Evolutionary conservation across 1,284 basidiomycete species (phyloP).

Genomic region (Pseudozyma sp.): DNA sequence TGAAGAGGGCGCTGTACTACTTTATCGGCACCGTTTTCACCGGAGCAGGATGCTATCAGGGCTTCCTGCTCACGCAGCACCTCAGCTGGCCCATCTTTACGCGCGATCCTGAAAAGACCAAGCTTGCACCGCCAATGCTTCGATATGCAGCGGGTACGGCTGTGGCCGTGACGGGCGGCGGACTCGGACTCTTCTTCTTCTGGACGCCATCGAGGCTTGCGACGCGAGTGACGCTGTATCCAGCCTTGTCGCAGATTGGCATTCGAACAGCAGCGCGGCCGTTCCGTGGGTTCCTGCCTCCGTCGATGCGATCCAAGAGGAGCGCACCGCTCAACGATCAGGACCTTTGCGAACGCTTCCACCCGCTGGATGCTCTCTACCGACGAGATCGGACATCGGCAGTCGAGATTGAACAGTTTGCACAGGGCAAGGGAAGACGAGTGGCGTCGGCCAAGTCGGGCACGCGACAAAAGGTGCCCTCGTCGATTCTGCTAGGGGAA

Average conservation of each 20-base stretch:
- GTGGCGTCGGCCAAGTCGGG: conserved; percentile 22
- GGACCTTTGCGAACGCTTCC: conserved; percentile 35
- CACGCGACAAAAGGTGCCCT: conserved; percentile 30
- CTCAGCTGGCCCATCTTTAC: conserved; percentile 50
- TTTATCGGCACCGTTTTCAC: conserved; percentile 50
- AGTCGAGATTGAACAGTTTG: conserved; percentile 34
- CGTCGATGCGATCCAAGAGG: conserved; percentile 27
- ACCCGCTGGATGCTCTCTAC: conserved; percentile 29
- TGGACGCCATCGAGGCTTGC: conserved; percentile 44
- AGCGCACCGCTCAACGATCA: conserved; percentile 29
- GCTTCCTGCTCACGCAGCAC: conserved; percentile 46
- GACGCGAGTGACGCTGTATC: conserved; percentile 51
- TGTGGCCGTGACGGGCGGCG: conserved; percentile 23
- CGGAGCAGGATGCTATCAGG: conserved; percentile 41
- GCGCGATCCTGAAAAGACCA: conserved; percentile 40
- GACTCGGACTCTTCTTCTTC: conserved; percentile 47
- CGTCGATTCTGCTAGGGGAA: conserved; percentile 44
- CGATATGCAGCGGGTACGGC: conserved; percentile 31
- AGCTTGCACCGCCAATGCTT: conserved; percentile 36
- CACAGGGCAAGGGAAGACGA: conserved; percentile 31
- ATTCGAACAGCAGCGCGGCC: conserved; percentile 34
- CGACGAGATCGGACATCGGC: conserved; percentile 43
- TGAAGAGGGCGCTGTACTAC: conserved; percentile 48
- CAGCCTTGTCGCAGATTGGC: conserved; percentile 37
- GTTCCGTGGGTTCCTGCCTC: conserved; percentile 27